phyloP scores from a whole-genome alignment of 2,329 filamentous ascomycete genomes.

The Paracorniculantispora psalliotae region DNA sequence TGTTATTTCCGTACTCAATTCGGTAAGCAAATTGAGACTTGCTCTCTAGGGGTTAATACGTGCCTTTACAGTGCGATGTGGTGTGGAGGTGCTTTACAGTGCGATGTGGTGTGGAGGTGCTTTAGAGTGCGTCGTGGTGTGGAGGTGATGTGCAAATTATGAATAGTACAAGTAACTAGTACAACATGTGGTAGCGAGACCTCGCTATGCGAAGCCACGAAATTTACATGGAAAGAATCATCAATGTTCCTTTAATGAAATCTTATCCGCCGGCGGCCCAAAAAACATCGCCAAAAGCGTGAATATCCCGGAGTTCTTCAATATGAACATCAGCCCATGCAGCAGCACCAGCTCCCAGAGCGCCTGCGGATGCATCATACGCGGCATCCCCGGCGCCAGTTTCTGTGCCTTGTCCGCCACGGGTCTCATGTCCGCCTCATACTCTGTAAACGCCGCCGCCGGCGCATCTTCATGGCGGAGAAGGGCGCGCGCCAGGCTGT shows the following conservation, averaged over 20 bases:
- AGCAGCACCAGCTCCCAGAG: constrained; percentile 23
- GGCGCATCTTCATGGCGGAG: constrained; percentile 20
- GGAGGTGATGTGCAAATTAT: too few relatives aligned
- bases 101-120: too few relatives aligned
- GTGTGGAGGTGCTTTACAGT: too few relatives aligned
- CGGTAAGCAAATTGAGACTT: too few relatives aligned
- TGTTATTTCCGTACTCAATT: too few relatives aligned
- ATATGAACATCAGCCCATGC: constrained; percentile 11
- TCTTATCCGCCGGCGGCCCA: constrained; percentile 2
- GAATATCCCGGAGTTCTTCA: not conserved
- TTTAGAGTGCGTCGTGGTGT: too few relatives aligned
- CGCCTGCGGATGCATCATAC: constrained; percentile 24
- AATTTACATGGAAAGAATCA: too few relatives aligned
- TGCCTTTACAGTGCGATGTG: too few relatives aligned
- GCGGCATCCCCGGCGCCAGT: constrained; percentile 23
- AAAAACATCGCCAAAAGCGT: not conserved
- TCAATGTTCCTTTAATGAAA: not conserved
- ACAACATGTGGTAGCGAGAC: too few relatives aligned
- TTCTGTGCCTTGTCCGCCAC: constrained; percentile 36
- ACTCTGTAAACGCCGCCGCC: constrained; percentile 29
- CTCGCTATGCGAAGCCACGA: too few relatives aligned
- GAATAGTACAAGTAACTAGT: too few relatives aligned
- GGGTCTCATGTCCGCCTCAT: constrained; percentile 37
- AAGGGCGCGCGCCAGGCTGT: constrained; percentile 47
- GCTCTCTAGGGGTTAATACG: too few relatives aligned